A percentile compares a stretch with the other conserved stretches of the same genome.
Evolutionary conservation across 805 yeast species (phyloP).

Genomic region (Ogataea sp.): DNA sequence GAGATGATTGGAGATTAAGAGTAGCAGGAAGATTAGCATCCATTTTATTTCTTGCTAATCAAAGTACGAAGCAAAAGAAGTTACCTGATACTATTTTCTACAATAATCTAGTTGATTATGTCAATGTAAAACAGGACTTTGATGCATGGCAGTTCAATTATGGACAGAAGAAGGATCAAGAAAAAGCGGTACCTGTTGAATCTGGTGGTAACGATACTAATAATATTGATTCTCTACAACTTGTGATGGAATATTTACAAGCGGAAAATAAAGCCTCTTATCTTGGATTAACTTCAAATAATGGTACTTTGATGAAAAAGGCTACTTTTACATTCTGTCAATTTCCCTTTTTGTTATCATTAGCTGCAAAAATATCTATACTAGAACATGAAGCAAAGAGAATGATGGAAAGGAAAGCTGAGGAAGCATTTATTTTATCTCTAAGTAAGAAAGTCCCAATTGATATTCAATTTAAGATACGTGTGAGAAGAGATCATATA

Average conservation of each 20-base stretch:
- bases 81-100: constrained; percentile 47
- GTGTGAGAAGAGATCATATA: constrained; percentile 59
- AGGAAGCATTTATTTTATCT: constrained; percentile 77
- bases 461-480: constrained; percentile 62
- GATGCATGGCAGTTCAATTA: constrained; percentile 66
- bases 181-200: background rate
- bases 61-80: constrained; percentile 20
- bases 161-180: constrained; percentile 7
- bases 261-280: constrained; percentile 19
- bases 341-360: constrained; percentile 71
- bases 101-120: constrained; percentile 74
- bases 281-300: constrained; percentile 26
- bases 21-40: constrained; percentile 57
- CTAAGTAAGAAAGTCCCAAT: constrained; percentile 51
- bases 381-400: constrained; percentile 75
- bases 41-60: constrained; percentile 47
- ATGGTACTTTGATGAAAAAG: constrained; percentile 13
- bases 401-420: constrained; percentile 81
- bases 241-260: constrained; percentile 40
- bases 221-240: constrained; percentile 21
- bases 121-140: constrained; percentile 71
- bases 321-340: constrained; percentile 59
- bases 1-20: constrained; percentile 73
- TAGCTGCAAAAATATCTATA: constrained; percentile 76
- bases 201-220: background rate